Percentiles rank a stretch among this genome's conserved stretches.
Conservation (phyloP, 2,329 filamentous ascomycete genomes). For the Hypomyces perniciosus region DNA sequence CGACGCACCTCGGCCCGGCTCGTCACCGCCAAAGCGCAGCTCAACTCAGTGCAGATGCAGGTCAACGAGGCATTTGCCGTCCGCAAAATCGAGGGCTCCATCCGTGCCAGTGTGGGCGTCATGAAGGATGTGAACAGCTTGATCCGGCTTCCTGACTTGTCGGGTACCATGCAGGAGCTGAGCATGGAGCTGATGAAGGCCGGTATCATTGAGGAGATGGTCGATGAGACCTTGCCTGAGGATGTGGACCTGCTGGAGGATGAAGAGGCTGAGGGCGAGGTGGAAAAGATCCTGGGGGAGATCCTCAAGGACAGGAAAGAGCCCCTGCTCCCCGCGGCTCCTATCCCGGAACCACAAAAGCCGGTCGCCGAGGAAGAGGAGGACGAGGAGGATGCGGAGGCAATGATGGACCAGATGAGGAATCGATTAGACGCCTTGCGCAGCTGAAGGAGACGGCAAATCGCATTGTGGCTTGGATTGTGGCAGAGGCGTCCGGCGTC, state of each 20-base stretch:
- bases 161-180: slow-evolving; percentile 82
- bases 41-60: slow-evolving; percentile 92
- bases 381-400: slow-evolving; percentile 72
- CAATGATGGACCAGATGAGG: slow-evolving; percentile 90
- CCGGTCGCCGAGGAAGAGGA: slow-evolving; percentile 44
- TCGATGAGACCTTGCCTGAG: slow-evolving; percentile 76
- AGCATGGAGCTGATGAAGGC: slow-evolving; percentile 86
- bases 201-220: slow-evolving; percentile 97
- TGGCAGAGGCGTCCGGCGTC: slow-evolving; percentile 12
- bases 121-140: slow-evolving; percentile 96
- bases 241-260: slow-evolving; percentile 68
- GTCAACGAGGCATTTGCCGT: slow-evolving; percentile 95
- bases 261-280: slow-evolving; percentile 69
- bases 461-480: slow-evolving; percentile 6
- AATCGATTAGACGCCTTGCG: slow-evolving; percentile 84
- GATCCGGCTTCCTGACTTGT: slow-evolving; percentile 77
- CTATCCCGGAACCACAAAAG: slow-evolving; percentile 49
- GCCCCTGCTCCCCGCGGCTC: slow-evolving; percentile 47
- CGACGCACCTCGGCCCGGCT: slow-evolving; percentile 71
- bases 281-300: slow-evolving; percentile 89
- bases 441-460: slow-evolving; percentile 48
- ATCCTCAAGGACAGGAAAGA: slow-evolving; percentile 78
- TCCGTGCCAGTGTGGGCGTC: slow-evolving; percentile 78
- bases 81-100: slow-evolving; percentile 90
- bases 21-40: slow-evolving; percentile 82